Conservation (phyloP, 1,139 yeast genomes). For the Pichia sp. region DNA sequence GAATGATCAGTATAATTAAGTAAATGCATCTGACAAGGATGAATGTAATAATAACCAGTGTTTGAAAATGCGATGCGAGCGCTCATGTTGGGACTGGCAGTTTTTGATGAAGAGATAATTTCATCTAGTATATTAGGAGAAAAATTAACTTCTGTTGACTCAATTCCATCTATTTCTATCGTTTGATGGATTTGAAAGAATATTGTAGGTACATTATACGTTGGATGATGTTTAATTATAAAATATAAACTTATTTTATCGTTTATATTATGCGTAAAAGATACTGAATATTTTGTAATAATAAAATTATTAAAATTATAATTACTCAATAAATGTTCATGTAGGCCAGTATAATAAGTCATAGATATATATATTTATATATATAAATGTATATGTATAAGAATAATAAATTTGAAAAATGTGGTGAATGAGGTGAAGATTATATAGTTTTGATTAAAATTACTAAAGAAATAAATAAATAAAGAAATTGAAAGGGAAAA, state of each 20-base stretch:
- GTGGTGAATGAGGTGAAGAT: neutral
- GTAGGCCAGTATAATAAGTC: no score
- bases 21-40: slow-evolving; percentile 1
- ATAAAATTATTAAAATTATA: no score
- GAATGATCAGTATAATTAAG: neutral
- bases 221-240: neutral
- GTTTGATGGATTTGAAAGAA: slow-evolving; percentile 1
- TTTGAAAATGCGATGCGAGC: slow-evolving; percentile 6
- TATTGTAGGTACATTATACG: neutral
- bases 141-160: slow-evolving; percentile 4
- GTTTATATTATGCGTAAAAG: no score
- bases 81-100: neutral
- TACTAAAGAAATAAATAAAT: neutral
- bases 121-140: neutral
- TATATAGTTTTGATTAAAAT: neutral
- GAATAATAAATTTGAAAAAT: no score
- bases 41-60: slow-evolving; percentile 1
- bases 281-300: no score
- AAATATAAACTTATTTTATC: neutral
- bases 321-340: no score
- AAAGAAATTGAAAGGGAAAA: neutral
- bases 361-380: no score
- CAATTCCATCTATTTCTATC: slow-evolving; percentile 9
- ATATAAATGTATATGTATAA: no score
- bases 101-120: neutral